Evolutionary conservation across 441 rosid species (phyloP).

Genomic region (Syzygium malaccense): DNA sequence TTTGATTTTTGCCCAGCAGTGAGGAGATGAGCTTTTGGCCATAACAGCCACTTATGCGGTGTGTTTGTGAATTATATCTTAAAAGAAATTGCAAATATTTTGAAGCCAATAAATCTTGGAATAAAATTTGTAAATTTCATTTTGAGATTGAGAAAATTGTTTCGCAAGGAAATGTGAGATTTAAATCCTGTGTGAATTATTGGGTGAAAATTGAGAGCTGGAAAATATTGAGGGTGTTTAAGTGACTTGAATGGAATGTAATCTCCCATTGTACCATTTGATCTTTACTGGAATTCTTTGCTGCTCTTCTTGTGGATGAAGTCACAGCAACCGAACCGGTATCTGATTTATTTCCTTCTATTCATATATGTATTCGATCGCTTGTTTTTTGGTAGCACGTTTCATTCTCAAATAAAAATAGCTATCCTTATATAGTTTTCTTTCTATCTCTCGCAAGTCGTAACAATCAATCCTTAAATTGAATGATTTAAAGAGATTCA

Average conservation of each 20-base stretch:
- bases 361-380: neutral
- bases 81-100: neutral
- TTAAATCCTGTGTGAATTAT: too few relatives aligned
- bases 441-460: too few relatives aligned
- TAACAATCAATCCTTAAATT: too few relatives aligned
- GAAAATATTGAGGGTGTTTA: too few relatives aligned
- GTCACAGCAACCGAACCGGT: neutral
- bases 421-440: too few relatives aligned
- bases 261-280: too few relatives aligned
- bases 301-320: too few relatives aligned
- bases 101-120: neutral
- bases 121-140: too few relatives aligned
- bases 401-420: neutral
- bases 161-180: neutral
- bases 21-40: neutral
- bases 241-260: neutral
- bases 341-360: neutral
- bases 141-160: neutral
- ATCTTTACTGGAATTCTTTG: too few relatives aligned
- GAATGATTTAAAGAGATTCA: too few relatives aligned
- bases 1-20: neutral
- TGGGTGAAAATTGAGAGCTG: neutral
- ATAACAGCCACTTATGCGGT: neutral
- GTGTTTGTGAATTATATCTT: neutral
- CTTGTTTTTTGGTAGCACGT: neutral